A percentile compares a stretch with the other conserved stretches of the same genome.
Conservation (phyloP, 2,329 filamentous ascomycete species). For the Aspergillus novoparasiticus region DNA sequence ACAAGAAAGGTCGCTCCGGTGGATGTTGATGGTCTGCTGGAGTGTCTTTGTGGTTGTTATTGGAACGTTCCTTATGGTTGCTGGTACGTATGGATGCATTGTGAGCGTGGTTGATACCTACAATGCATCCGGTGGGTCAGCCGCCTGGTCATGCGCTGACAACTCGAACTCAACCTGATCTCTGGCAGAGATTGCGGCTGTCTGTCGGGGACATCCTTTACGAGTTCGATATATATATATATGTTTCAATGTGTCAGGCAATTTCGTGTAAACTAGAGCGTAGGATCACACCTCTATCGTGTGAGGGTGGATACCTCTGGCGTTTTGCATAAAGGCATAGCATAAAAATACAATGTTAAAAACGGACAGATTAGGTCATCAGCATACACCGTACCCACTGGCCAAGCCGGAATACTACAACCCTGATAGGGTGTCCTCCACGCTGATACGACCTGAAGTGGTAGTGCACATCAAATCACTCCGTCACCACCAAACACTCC, state of each 20-base stretch:
- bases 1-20: conserved; percentile 15
- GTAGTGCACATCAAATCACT: not conserved
- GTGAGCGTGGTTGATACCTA: conserved; percentile 44
- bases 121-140: conserved; percentile 36
- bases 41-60: conserved; percentile 37
- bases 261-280: not conserved
- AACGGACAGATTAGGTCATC: not conserved
- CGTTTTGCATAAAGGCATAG: no score
- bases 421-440: not conserved
- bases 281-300: not conserved
- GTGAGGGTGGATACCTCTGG: no score
- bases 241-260: not conserved
- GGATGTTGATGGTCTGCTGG: conserved; percentile 25
- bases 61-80: conserved; percentile 48
- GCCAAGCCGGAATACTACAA: not conserved
- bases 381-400: not conserved
- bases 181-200: not conserved
- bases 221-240: not conserved
- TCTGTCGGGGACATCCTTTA: no score
- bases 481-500: not conserved
- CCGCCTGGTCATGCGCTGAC: conserved; percentile 48
- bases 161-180: conserved; percentile 37
- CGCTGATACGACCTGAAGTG: not conserved
- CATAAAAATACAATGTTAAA: no score
- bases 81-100: conserved; percentile 50